Conservation (phyloP, 768 basidiomycete species). For the Roridomyces roridus region DNA sequence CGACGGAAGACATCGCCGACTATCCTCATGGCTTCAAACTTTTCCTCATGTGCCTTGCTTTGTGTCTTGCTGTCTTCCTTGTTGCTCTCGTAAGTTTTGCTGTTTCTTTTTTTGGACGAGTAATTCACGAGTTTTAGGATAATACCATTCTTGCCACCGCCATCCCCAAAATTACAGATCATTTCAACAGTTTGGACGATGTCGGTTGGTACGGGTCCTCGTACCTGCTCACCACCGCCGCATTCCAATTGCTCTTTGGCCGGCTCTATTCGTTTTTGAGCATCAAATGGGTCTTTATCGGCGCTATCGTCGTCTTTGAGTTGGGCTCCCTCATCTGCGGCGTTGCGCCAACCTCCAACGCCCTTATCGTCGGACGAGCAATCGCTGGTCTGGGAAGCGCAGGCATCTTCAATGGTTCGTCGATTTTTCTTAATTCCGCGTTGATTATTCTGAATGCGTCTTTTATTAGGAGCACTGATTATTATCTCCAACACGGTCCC, state of each 20-base stretch:
- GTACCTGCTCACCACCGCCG: background rate
- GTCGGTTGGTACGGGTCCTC: conserved; percentile 20
- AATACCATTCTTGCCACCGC: conserved; percentile 12
- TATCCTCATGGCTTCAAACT: no score
- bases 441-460: background rate
- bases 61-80: no score
- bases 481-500: conserved; percentile 23
- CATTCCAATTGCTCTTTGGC: conserved; percentile 24
- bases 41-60: no score
- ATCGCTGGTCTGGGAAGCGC: conserved; percentile 51
- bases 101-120: no score
- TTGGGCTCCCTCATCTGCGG: conserved; percentile 52
- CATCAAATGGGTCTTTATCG: conserved; percentile 12
- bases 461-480: conserved; percentile 1
- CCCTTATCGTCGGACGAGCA: conserved; percentile 48
- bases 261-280: conserved; percentile 26
- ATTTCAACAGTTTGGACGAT: conserved; percentile 16
- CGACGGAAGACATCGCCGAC: no score
- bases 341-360: conserved; percentile 29
- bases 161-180: conserved; percentile 20
- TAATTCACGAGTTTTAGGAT: background rate
- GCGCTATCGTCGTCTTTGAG: conserved; percentile 44
- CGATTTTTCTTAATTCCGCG: background rate
- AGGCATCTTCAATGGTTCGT: conserved; percentile 30
- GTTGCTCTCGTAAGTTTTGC: no score